phyloP scores from a whole-genome alignment of 2,329 filamentous ascomycete genomes.

The Pyricularia pennisetigena region DNA sequence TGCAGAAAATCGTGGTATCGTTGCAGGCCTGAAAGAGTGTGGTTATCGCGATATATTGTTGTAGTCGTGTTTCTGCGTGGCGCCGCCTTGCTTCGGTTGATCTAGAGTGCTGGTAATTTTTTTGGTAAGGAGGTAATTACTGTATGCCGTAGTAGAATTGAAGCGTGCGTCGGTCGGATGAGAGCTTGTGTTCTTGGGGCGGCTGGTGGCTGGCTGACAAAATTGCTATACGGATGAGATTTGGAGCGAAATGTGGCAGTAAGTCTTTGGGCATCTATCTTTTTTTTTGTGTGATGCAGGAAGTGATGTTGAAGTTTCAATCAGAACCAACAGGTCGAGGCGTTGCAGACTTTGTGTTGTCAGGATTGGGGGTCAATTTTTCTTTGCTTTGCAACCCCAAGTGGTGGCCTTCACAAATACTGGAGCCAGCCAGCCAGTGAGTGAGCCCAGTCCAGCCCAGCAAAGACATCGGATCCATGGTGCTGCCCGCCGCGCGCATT shows the following conservation, averaged over 20 bases:
- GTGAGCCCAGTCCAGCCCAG: not conserved
- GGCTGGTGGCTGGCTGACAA: not conserved
- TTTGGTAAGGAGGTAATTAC: not conserved
- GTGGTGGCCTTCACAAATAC: not conserved
- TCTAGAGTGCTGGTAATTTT: not conserved
- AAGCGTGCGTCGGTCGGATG: not conserved
- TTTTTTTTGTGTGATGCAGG: not conserved
- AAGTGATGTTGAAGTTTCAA: not conserved
- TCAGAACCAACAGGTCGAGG: not conserved
- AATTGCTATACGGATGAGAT: not conserved
- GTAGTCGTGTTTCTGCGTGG: not conserved
- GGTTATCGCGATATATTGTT: not conserved
- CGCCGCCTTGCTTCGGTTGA: not conserved
- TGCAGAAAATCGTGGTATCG: not conserved
- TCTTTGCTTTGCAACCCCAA: conserved; percentile 1
- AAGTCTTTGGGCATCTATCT: not conserved
- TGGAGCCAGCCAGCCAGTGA: not conserved
- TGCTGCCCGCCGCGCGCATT: not conserved
- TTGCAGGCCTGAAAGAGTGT: not conserved
- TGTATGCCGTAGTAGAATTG: not conserved
- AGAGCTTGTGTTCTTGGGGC: not conserved
- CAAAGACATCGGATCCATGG: not conserved
- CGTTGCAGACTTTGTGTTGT: not conserved
- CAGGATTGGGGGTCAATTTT: not conserved
- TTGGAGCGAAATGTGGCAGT: not conserved